Evolutionary conservation across 2,329 filamentous ascomycete species (phyloP).

Genomic region (Clarireedia monteithiana): DNA sequence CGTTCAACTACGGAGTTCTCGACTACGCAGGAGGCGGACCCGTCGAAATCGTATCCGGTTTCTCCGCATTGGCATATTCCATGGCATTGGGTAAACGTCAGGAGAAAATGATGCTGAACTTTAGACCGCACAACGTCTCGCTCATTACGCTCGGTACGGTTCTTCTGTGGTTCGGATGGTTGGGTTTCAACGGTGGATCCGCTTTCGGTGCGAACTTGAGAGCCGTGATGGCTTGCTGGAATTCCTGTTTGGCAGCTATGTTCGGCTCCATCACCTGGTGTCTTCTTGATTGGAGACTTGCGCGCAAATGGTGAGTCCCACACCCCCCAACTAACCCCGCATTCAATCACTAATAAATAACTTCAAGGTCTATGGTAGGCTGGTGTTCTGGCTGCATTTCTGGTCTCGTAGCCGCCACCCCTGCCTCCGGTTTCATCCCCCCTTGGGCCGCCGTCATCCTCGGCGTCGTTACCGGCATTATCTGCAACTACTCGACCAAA

Average conservation of each 20-base stretch:
- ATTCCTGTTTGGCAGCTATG: constrained; percentile 73
- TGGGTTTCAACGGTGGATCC: constrained; percentile 97
- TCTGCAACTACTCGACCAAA: constrained; percentile 63
- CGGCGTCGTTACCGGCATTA: constrained; percentile 57
- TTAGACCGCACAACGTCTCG: constrained; percentile 97
- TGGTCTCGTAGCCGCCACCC: constrained; percentile 62
- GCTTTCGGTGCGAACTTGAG: constrained; percentile 90
- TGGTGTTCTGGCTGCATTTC: constrained; percentile 68
- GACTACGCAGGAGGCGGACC: constrained; percentile 96
- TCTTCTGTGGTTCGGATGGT: constrained; percentile 97
- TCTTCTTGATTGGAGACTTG: constrained; percentile 84
- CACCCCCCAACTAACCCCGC: constrained; percentile 27
- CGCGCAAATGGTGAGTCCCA: constrained; percentile 22
- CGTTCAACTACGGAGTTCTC: constrained; percentile 79
- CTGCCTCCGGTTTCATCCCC: constrained; percentile 59
- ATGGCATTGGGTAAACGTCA: constrained; percentile 92
- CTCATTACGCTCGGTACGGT: constrained; percentile 93
- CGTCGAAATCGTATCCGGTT: constrained; percentile 92
- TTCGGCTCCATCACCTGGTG: constrained; percentile 93
- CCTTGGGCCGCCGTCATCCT: constrained; percentile 61
- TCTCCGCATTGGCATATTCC: constrained; percentile 91
- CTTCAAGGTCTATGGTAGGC: constrained; percentile 61
- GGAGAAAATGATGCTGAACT: constrained; percentile 99
- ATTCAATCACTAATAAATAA: neutral
- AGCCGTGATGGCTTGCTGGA: constrained; percentile 96